Evolutionary conservation across 2,329 filamentous ascomycete species (phyloP).

Genomic region (Aspergillus pseudotamarii): DNA sequence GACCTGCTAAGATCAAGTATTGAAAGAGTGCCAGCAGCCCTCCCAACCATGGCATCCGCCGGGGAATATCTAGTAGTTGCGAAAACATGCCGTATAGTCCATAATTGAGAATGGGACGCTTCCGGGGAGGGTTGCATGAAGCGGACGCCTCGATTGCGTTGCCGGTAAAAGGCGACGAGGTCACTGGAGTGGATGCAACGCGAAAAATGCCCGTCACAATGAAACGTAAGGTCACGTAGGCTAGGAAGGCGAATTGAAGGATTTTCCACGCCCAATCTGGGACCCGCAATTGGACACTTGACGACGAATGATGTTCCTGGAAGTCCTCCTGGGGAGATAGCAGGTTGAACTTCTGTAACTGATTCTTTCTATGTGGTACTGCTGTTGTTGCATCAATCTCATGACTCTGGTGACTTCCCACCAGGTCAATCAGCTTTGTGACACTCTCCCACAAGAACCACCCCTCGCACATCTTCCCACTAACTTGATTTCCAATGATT

Average conservation of each 20-base stretch:
- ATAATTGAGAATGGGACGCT: slow-evolving; percentile 73
- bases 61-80: slow-evolving; percentile 71
- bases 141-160: slow-evolving; percentile 33
- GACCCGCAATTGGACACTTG: slow-evolving; percentile 36
- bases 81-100: slow-evolving; percentile 74
- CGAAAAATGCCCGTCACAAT: slow-evolving; percentile 66
- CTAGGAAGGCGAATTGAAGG: slow-evolving; percentile 55
- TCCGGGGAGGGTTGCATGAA: slow-evolving; percentile 34
- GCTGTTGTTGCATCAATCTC: slow-evolving; percentile 32
- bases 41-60: slow-evolving; percentile 88
- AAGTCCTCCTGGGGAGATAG: slow-evolving; percentile 44
- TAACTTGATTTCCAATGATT: slow-evolving; percentile 80
- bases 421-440: slow-evolving; percentile 65
- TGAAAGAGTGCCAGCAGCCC: slow-evolving; percentile 76
- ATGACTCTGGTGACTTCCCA: slow-evolving; percentile 33
- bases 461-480: slow-evolving; percentile 79
- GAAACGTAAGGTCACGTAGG: slow-evolving; percentile 66
- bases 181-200: slow-evolving; percentile 63
- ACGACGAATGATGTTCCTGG: slow-evolving; percentile 28
- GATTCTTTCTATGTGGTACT: slow-evolving; percentile 39
- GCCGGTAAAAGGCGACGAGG: slow-evolving; percentile 28
- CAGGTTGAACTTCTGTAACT: slow-evolving; percentile 61
- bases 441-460: slow-evolving; percentile 88
- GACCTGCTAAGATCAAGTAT: slow-evolving; percentile 71
- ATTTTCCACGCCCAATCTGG: slow-evolving; percentile 53